Percentiles rank a stretch among this genome's conserved stretches.
These are phyloP conservation scores for Haplographium delicatum DNA, from an alignment of 495 filamentous ascomycete genomes.

Conservation along the genomic window DNA sequence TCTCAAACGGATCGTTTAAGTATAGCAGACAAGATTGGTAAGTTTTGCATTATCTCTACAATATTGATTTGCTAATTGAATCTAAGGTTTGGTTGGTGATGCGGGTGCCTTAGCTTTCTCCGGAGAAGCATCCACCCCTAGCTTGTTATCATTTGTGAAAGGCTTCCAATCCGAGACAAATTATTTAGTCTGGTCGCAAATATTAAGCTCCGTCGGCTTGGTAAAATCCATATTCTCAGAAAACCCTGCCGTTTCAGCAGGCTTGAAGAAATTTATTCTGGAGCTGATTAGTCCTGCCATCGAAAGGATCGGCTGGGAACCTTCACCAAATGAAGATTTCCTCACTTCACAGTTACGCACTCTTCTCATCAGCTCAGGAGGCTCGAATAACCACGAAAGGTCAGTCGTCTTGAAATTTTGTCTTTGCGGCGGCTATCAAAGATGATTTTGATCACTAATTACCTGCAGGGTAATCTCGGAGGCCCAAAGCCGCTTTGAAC, in stretches of 20 bases:
- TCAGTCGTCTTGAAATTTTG: conserved; percentile 33
- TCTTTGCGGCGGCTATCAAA: background rate
- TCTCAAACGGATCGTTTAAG: conserved; percentile 65
- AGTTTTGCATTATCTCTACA: conserved; percentile 40
- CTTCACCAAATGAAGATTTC: conserved; percentile 68
- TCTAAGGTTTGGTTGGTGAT: conserved; percentile 56
- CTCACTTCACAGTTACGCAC: conserved; percentile 75
- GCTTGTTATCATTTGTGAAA: conserved; percentile 73
- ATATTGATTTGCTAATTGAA: background rate
- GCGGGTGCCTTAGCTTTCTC: conserved; percentile 87
- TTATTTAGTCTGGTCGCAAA: conserved; percentile 84
- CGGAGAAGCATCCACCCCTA: conserved; percentile 73
- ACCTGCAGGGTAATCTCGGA: conserved; percentile 55
- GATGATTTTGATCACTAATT: conserved; percentile 30
- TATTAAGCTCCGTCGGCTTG: conserved; percentile 59
- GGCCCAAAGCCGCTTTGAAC: conserved; percentile 67
- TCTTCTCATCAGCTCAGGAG: conserved; percentile 69
- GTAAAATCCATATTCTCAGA: conserved; percentile 45
- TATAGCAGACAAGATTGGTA: conserved; percentile 75
- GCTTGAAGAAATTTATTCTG: conserved; percentile 68
- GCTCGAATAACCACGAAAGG: conserved; percentile 65
- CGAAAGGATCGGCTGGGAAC: conserved; percentile 82
- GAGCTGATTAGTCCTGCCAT: conserved; percentile 65
- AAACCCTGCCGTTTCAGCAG: conserved; percentile 48
- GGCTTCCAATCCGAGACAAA: conserved; percentile 75